Conservation (phyloP, 805 yeast species). For the Saccharomycopsis microspora region DNA sequence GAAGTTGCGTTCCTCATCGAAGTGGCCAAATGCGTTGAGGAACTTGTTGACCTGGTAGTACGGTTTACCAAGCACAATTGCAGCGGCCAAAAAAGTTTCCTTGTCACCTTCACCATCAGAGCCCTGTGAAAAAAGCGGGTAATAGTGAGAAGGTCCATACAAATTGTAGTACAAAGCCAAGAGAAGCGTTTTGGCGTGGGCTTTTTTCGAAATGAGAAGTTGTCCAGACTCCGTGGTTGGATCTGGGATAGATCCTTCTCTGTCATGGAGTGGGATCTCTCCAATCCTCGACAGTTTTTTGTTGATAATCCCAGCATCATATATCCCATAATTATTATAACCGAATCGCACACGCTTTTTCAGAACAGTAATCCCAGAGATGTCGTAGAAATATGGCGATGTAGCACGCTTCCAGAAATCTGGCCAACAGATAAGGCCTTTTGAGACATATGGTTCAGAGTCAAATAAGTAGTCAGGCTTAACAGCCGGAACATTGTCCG, state of each 20-base stretch:
- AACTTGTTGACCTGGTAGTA: conserved; percentile 51
- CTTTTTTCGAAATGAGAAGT: conserved; percentile 41
- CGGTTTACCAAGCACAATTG: conserved; percentile 45
- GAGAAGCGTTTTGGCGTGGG: conserved; percentile 42
- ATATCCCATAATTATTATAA: conserved; percentile 26
- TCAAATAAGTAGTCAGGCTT: conserved; percentile 41
- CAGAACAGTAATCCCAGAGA: conserved; percentile 35
- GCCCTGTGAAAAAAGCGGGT: conserved; percentile 46
- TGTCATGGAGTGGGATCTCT: conserved; percentile 41
- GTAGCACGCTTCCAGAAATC: conserved; percentile 65
- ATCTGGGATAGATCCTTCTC: conserved; percentile 50
- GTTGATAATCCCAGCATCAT: conserved; percentile 22
- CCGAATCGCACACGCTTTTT: conserved; percentile 29
- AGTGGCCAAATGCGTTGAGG: conserved; percentile 44
- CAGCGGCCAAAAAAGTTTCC: conserved; percentile 48
- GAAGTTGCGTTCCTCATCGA: conserved; percentile 18
- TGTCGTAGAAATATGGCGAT: conserved; percentile 43
- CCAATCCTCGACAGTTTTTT: not conserved
- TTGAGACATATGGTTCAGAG: conserved; percentile 26
- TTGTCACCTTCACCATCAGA: conserved; percentile 48
- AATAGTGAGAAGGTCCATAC: conserved; percentile 48
- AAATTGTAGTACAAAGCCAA: conserved; percentile 49
- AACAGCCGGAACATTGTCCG: conserved; percentile 54
- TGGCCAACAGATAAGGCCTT: conserved; percentile 51
- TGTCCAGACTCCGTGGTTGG: conserved; percentile 59